Evolutionary conservation across 2,329 filamentous ascomycete genomes (phyloP), one percentile per base, ranked within the genome.

Genomic region (Coniochaeta pulveracea): DNA sequence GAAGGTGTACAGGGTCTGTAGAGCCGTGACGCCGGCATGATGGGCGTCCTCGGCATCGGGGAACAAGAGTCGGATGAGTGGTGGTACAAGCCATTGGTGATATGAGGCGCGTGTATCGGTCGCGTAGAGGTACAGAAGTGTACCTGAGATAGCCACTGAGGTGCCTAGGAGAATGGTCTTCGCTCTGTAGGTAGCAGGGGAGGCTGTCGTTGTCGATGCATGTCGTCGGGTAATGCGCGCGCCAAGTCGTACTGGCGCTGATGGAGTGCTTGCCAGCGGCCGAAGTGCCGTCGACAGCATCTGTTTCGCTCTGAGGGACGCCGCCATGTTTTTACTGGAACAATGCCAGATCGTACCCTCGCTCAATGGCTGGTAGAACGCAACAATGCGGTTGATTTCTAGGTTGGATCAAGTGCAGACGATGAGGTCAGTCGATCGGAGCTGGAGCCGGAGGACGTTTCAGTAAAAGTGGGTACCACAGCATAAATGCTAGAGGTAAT

Each of bases 11-110:
- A 94, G 67, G 2, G 63, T 59, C 57, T 83, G 82, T 48, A 98
- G 62, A 6, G 75, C 65, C 23, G 67, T 60, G 3, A 84, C 85
- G 33, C 84, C 83, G 15, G 69, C 65, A 49, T 93, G 80, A 54
- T 98, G 91, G n/a, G 89, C 91, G 24, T 93, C 85, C 56, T 98
- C 91, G 37, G 81, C 81, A 47, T 91, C 83, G 4, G 79, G 68
- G 54, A 74, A 80, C 37, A 83, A 37, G 34, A 66, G 57, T 32
- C 84, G 77, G 4, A 91, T 51, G 12, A 76, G 50, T 0, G 71
- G 81, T 3, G 82, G 77, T 10, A 80, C 63, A 19, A 80, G 55
- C 56, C 73, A 84, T 47, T 69, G 71, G 55, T 88, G 80, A 37
- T 78, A 50, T 37, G 75, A 80, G 26, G 80, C 76, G 40, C 82